phyloP scores from a whole-genome alignment of 306 rosid species.

The Phaseolus lunatus region DNA sequence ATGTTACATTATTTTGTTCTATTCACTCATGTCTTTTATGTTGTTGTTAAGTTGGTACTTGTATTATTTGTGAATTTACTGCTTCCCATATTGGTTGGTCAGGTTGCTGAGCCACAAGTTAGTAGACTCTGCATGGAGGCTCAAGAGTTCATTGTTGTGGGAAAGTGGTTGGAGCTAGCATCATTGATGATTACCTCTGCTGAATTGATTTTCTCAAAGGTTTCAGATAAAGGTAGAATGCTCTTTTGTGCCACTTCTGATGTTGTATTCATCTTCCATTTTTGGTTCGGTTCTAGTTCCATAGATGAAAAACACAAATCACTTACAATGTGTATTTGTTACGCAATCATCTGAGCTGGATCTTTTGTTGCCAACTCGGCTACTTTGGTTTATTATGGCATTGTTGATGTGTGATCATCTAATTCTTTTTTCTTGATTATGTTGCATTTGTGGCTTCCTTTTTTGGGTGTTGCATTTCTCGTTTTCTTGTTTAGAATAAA shows the following conservation, averaged over 20 bases:
- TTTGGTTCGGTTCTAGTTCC: neutral
- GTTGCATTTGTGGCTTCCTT: neutral
- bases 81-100: constrained; percentile 36
- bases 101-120: constrained; percentile 92
- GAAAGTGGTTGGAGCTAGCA: constrained; percentile 87
- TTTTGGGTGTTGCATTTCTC: neutral
- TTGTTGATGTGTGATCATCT: neutral
- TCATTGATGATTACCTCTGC: constrained; percentile 87
- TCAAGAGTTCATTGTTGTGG: constrained; percentile 67
- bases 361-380: constrained; percentile 2
- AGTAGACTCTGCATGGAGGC: constrained; percentile 81
- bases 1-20: constrained; percentile 5
- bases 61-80: constrained; percentile 12
- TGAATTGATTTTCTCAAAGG: constrained; percentile 86
- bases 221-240: constrained; percentile 83
- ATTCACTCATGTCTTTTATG: neutral
- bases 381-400: constrained; percentile 14
- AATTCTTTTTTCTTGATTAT: constrained; percentile 3
- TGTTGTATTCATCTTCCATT: neutral
- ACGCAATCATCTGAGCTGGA: neutral
- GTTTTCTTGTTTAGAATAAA: constrained; percentile 21
- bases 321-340: neutral
- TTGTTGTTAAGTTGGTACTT: constrained; percentile 7
- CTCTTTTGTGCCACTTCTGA: neutral
- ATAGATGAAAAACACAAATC: constrained; percentile 22